Evolutionary conservation across 2,329 filamentous ascomycete species (phyloP), one percentile per base, ranked within the genome.

Genomic region (Ascochyta fabae): DNA sequence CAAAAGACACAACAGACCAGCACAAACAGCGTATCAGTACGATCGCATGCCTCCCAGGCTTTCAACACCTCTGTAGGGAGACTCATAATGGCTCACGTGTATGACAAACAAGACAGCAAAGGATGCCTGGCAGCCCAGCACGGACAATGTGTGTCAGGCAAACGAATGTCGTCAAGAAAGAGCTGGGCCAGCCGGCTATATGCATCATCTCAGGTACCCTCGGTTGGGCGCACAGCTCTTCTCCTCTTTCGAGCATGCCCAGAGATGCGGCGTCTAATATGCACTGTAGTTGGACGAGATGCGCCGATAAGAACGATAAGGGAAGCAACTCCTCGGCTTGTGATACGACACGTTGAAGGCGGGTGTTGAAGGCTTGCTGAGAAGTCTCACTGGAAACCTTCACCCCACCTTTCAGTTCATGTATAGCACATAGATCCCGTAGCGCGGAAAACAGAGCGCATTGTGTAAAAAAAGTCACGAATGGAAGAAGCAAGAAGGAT

Each of bases 1-100:
- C 69, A 83, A 58, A 83, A 80, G 31, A 81, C 79, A 19, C 75
- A 79, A 65, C 80, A 82, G n/a, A 81, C 74, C 7, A 83, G 73
- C 42, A 83, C 76, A 65, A 82, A 82, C 40, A 80, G 69, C 0
- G 81, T 83, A 62, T 84, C 81, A n/a, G 70, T 81, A 56, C 80
- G 78, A 66, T 81, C 78, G 68, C 81, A 84, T 44, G 77, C 75
- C 48, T 81, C 79, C 80, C 81, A 83, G 19, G 79, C 80, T 36
- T 76, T 65, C 40, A 71, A 46, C 3, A 72, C 68, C 39, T 70
- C 66, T 48, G 54, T 60, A 31, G 67, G 65, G 34, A 71, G 64
- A 5, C 49, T 63, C 65, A 71, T 71, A 12, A 12, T 57, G 22
- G 29, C 27, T 26, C 26, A 22, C 16, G 6, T 15, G 10, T 31